Conservation (phyloP, 441 rosid genomes). For the Pelargonium australe region DNA sequence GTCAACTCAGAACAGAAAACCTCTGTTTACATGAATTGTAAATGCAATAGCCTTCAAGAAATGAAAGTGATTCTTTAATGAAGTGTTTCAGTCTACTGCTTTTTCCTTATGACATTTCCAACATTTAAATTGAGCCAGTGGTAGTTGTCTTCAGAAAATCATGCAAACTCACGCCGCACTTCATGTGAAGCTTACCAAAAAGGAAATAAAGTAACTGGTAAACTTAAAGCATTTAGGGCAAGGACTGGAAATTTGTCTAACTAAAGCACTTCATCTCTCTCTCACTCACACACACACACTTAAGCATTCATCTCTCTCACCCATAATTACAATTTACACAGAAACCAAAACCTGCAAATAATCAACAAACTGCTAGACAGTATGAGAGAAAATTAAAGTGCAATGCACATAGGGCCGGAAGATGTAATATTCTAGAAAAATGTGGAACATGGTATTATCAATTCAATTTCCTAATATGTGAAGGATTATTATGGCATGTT, state of each 20-base stretch:
- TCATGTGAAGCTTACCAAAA: neutral
- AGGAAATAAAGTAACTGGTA: neutral
- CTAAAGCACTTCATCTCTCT: no score
- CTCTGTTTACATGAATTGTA: conserved; percentile 1
- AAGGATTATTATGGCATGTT: neutral
- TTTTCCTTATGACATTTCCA: neutral
- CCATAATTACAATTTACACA: no score
- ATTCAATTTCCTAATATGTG: neutral
- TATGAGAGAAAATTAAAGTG: no score
- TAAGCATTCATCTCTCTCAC: no score
- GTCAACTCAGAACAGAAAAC: neutral
- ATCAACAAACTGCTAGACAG: no score
- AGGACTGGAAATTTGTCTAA: no score
- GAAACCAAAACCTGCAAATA: no score
- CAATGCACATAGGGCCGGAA: no score
- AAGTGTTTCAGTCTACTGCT: neutral
- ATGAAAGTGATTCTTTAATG: neutral
- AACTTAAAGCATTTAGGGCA: no score
- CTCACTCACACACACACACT: no score
- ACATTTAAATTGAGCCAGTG: neutral
- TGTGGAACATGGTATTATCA: neutral
- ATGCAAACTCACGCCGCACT: neutral
- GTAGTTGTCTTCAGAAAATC: neutral
- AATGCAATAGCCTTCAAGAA: conserved; percentile 1
- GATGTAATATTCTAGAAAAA: no score